Percentiles rank a stretch among this genome's conserved stretches.
phyloP scores from a whole-genome alignment of 441 rosid species.

The Gossypium schwendimanii region DNA sequence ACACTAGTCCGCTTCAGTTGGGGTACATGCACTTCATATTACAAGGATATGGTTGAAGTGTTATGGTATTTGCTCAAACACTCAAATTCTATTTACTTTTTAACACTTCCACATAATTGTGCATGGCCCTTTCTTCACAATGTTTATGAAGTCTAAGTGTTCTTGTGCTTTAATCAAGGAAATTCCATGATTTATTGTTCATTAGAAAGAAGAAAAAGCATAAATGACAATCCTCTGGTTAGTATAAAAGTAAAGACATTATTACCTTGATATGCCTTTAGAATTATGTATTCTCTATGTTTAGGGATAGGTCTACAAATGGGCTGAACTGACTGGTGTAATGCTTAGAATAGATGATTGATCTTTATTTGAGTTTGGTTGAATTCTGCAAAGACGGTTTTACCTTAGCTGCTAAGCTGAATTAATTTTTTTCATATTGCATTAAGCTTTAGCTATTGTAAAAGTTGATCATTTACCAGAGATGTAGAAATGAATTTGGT shows the following conservation, averaged over 20 bases:
- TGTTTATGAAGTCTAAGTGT: not conserved
- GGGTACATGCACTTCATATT: conserved; percentile 82
- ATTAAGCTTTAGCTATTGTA: not conserved
- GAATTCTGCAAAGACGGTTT: not conserved
- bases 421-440: not conserved
- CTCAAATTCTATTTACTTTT: not conserved
- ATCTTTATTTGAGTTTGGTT: not conserved
- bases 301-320: not conserved
- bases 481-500: not conserved
- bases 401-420: not conserved
- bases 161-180: not conserved
- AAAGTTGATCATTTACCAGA: not conserved
- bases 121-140: not conserved
- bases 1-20: conserved; percentile 87
- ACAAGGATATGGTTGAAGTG: conserved; percentile 58
- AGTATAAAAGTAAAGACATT: not conserved
- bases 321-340: not conserved
- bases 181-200: not conserved
- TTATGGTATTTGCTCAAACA: conserved; percentile 40
- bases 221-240: not conserved
- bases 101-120: not conserved
- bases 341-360: not conserved
- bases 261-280: not conserved
- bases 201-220: not conserved
- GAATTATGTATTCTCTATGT: not conserved